Conservation (phyloP, 345 rosid species). For the Populus euphratica region DNA sequence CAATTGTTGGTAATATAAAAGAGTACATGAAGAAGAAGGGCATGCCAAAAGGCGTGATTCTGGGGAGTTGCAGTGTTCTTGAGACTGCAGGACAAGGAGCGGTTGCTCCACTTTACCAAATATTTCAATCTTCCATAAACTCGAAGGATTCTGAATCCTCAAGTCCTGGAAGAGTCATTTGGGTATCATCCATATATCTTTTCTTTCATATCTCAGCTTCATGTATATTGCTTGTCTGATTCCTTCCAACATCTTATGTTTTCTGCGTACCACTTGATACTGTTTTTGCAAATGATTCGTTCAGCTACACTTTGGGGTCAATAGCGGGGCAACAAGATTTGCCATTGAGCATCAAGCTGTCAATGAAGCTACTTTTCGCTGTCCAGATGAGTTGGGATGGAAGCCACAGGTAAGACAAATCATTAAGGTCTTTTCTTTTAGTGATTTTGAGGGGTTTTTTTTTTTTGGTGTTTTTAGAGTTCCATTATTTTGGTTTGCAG, state of each 20-base stretch:
- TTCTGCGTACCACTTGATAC: background rate
- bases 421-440: background rate
- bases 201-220: background rate
- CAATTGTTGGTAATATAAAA: conserved; percentile 57
- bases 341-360: conserved; percentile 91
- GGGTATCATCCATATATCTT: conserved; percentile 43
- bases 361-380: conserved; percentile 95
- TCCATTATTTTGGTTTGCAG: conserved; percentile 43
- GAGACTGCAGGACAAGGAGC: conserved; percentile 95
- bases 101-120: conserved; percentile 49
- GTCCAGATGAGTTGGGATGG: conserved; percentile 99
- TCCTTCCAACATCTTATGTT: background rate
- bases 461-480: background rate
- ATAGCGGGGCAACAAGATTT: conserved; percentile 86
- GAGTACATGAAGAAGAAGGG: conserved; percentile 68
- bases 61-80: conserved; percentile 76
- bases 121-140: conserved; percentile 50
- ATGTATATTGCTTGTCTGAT: background rate
- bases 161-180: conserved; percentile 46
- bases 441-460: background rate
- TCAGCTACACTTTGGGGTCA: conserved; percentile 61
- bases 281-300: background rate
- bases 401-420: conserved; percentile 76
- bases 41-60: conserved; percentile 61
- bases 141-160: conserved; percentile 49